phyloP scores from a whole-genome alignment of 768 basidiomycete species.

The Russula lepida region DNA sequence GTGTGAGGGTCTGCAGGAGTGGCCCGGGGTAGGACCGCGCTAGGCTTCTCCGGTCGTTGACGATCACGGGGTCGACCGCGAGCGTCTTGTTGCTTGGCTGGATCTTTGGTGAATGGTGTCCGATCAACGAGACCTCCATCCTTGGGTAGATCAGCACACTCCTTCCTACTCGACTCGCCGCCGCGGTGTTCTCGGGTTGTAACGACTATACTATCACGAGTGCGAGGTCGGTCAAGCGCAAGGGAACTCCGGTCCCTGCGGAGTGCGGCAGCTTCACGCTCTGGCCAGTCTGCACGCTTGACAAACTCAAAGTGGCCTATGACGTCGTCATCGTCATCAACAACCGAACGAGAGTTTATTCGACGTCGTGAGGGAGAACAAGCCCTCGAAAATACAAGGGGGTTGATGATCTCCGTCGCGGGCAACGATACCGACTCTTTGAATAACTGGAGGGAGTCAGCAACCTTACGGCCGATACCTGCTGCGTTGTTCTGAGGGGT shows the following conservation, averaged over 20 bases:
- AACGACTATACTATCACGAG: constrained; percentile 37
- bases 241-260: constrained; percentile 62
- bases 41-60: constrained; percentile 30
- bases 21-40: constrained; percentile 28
- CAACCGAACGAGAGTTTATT: constrained; percentile 27
- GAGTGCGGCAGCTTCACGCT: constrained; percentile 63
- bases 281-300: constrained; percentile 80
- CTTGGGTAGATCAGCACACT: constrained; percentile 33
- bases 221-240: constrained; percentile 45
- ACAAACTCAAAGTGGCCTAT: constrained; percentile 72
- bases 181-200: constrained; percentile 23
- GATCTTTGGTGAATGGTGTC: constrained; percentile 50
- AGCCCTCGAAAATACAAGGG: constrained; percentile 26
- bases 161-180: constrained; percentile 24
- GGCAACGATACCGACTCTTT: constrained; percentile 53
- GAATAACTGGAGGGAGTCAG: constrained; percentile 73
- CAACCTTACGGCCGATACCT: constrained; percentile 74
- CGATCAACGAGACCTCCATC: constrained; percentile 42
- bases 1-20: constrained; percentile 22
- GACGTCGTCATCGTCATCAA: constrained; percentile 40
- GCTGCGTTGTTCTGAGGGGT: constrained; percentile 24
- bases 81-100: constrained; percentile 34
- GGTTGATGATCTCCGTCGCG: constrained; percentile 28
- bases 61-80: constrained; percentile 61
- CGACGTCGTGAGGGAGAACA: constrained; percentile 27